A percentile compares a stretch with the other conserved stretches of the same genome.
Evolutionary conservation across 768 basidiomycete species (phyloP).

Genomic region (Inosperma sp.): DNA sequence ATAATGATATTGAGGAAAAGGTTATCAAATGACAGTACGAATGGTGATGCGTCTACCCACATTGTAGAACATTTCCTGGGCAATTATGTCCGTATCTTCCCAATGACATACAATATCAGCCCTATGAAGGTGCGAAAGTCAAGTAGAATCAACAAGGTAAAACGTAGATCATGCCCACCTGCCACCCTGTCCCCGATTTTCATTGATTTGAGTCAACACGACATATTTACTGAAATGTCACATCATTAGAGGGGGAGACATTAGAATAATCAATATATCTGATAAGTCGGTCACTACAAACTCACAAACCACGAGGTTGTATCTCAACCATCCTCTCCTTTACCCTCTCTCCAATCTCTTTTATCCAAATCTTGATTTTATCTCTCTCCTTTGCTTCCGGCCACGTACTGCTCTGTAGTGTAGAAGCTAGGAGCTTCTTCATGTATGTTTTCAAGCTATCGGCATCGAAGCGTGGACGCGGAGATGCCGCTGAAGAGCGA

Average conservation of each 20-base stretch:
- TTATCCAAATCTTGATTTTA: slow-evolving; percentile 69
- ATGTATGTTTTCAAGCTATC: slow-evolving; percentile 74
- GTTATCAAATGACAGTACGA: neutral
- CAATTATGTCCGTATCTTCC: slow-evolving; percentile 78
- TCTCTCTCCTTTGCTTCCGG: slow-evolving; percentile 65
- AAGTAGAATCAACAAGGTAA: slow-evolving; percentile 7
- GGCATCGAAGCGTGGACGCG: slow-evolving; percentile 61
- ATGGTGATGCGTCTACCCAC: slow-evolving; percentile 40
- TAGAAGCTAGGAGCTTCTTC: slow-evolving; percentile 72
- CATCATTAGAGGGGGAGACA: neutral
- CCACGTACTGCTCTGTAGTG: slow-evolving; percentile 63
- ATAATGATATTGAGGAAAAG: slow-evolving; percentile 11
- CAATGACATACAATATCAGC: slow-evolving; percentile 83
- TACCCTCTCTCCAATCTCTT: slow-evolving; percentile 78
- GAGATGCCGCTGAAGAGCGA: slow-evolving; percentile 58
- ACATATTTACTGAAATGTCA: slow-evolving; percentile 65
- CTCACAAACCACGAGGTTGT: slow-evolving; percentile 78
- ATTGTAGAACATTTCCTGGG: slow-evolving; percentile 75
- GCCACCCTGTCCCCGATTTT: slow-evolving; percentile 81
- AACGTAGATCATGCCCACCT: slow-evolving; percentile 46
- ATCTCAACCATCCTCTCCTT: slow-evolving; percentile 86
- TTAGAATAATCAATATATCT: slow-evolving; percentile 7
- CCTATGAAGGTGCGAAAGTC: slow-evolving; percentile 32
- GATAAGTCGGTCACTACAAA: slow-evolving; percentile 19
- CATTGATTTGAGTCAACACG: slow-evolving; percentile 79